These are phyloP conservation scores for Erythrophleum ivorense DNA, from an alignment of 331 rosid genomes.

Conservation along the genomic window DNA sequence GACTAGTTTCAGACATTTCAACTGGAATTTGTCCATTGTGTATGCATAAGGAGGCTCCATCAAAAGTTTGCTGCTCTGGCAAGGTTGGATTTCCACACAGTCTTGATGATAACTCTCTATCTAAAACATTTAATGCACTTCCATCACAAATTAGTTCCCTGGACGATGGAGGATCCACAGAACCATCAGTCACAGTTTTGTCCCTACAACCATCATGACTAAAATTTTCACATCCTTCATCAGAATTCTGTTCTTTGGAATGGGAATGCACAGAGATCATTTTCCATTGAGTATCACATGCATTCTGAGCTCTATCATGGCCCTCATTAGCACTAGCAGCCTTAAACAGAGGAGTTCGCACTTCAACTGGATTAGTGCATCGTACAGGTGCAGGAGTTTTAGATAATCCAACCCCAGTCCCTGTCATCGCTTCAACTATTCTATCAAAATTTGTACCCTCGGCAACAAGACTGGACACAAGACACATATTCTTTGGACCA, in stretches of 20 bases:
- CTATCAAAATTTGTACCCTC: constrained; percentile 34
- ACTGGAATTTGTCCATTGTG: constrained; percentile 39
- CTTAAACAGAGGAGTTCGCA: neutral
- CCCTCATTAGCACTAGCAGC: constrained; percentile 33
- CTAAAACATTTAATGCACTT: constrained; percentile 34
- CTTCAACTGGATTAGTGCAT: neutral
- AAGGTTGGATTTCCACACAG: constrained; percentile 27
- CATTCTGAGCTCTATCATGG: constrained; percentile 31
- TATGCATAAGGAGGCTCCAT: constrained; percentile 10
- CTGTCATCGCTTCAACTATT: constrained; percentile 34
- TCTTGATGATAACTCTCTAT: constrained; percentile 38
- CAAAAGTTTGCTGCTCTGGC: constrained; percentile 40
- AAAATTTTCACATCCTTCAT: constrained; percentile 23
- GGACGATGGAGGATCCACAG: constrained; percentile 32
- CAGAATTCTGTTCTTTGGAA: constrained; percentile 38
- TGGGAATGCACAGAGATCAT: constrained; percentile 36
- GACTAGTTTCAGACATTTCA: constrained; percentile 35
- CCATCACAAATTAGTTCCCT: constrained; percentile 35
- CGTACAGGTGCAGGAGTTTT: neutral
- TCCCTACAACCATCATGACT: neutral
- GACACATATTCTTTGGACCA: constrained; percentile 22
- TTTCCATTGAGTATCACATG: constrained; percentile 44
- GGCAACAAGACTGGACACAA: constrained; percentile 37
- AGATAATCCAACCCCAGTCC: neutral
- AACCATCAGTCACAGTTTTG: constrained; percentile 29